Evolutionary conservation across 768 basidiomycete genomes (phyloP), one percentile per base, ranked within the genome.

Genomic region (Suillus weaverae): DNA sequence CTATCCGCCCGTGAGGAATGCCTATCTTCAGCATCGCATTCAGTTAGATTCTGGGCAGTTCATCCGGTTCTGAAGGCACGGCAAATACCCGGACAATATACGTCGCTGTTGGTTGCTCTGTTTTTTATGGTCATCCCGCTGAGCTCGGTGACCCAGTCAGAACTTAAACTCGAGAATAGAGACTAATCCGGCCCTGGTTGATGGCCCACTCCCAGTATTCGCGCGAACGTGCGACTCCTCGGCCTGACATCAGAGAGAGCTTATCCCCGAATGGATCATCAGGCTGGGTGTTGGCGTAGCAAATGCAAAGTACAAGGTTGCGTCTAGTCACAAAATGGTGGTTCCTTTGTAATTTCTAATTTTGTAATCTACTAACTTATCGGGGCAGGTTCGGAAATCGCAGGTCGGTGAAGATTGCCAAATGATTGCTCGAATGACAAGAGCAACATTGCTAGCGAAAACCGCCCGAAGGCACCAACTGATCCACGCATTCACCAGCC

Each of bases 271-370:
- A 76, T 9, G 95, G 90, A 72, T 96, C 96, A 5, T 81, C 86
- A 13, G 86, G 83, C 73, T 88, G 85, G 61, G 78, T 76, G 64
- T 89, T 61, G 94, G 91, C 43, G 88, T 89, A 11, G 92, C 90
- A 55, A 98, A 89, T 8, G 89, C 89, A 77, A 98, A 98, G 77
- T 93, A 95, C 32, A 95, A 75, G 20, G 82, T 83, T 5, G 84
- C 87, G 57, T 16, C 14, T 46, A 16, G 50, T 18, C 26, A 30
- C 32, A 3, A 33, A 54, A 20, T n/a, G 20, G 32, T 33, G 18
- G 53, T 33, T 53, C 5, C 18, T 18, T 18, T 30, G 8, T 51
- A 18, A 30, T 16, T 51, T 30, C 7, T 4, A 8, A 13, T 50
- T 53, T 32, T 32, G 18, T 20, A 18, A 33, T 33, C 18, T 32